Percentiles rank a stretch among this genome's conserved stretches.
Conservation (phyloP, 1,139 yeast species). For the Candida glucosophila region DNA sequence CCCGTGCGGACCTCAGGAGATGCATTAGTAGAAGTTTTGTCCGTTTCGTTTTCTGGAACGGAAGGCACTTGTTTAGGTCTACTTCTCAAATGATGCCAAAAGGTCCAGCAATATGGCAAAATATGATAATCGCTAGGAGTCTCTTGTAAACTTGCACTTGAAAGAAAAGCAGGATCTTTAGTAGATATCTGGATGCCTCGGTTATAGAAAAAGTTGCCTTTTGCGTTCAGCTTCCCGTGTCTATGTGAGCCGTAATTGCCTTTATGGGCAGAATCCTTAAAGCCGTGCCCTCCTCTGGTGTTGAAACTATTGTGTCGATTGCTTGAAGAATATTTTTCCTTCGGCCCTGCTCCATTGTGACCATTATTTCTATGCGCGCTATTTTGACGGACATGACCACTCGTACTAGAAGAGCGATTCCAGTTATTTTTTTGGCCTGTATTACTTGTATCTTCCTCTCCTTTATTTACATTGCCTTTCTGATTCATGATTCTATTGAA, state of each 20-base stretch:
- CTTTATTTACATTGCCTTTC: constrained; percentile 7
- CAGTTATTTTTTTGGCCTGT: constrained; percentile 1
- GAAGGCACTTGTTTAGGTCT: constrained; percentile 13
- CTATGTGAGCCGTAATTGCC: too few relatives aligned
- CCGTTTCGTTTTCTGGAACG: constrained; percentile 1
- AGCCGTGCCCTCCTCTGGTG: too few relatives aligned
- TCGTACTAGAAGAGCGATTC: neutral
- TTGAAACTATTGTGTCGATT: too few relatives aligned
- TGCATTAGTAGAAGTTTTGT: constrained; percentile 5
- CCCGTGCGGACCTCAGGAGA: constrained; percentile 9
- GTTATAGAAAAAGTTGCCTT: too few relatives aligned
- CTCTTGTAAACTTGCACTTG: constrained; percentile 18
- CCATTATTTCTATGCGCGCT: constrained; percentile 3
- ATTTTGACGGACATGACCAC: constrained; percentile 2
- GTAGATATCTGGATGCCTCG: constrained; percentile 27
- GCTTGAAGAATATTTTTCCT: too few relatives aligned
- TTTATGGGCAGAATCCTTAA: too few relatives aligned
- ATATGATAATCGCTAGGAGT: constrained; percentile 28
- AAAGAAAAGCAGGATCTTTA: constrained; percentile 28
- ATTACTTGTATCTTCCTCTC: constrained; percentile 1
- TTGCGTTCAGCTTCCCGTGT: too few relatives aligned
- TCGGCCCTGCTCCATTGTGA: too few relatives aligned
- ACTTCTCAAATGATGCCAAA: constrained; percentile 38
- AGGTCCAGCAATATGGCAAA: constrained; percentile 42
- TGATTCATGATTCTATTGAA: constrained; percentile 43